A percentile compares a stretch with the other conserved stretches of the same genome.
Evolutionary conservation across 2,329 filamentous ascomycete genomes (phyloP).

Genomic region (Fusarium sp.): DNA sequence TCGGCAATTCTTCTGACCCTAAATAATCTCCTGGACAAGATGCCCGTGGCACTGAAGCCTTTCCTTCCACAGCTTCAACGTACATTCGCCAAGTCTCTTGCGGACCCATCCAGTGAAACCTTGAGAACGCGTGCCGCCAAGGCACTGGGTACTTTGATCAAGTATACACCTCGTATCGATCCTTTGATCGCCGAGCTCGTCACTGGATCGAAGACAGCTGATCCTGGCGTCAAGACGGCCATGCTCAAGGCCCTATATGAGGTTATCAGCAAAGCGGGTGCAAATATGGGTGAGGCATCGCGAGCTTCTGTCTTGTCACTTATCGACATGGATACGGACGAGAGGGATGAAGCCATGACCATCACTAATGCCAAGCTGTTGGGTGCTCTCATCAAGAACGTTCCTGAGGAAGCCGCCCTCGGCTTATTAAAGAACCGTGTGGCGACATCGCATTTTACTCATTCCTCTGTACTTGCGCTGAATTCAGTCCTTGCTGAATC

Average conservation of each 20-base stretch:
- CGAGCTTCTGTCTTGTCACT: constrained; percentile 86
- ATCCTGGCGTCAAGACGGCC: constrained; percentile 88
- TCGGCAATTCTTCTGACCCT: constrained; percentile 92
- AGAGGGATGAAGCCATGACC: constrained; percentile 80
- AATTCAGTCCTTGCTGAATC: constrained; percentile 91
- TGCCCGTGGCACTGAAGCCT: constrained; percentile 92
- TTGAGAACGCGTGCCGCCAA: constrained; percentile 90
- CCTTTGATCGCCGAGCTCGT: constrained; percentile 93
- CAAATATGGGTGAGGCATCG: constrained; percentile 93
- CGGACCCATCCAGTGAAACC: constrained; percentile 91
- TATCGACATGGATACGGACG: constrained; percentile 86
- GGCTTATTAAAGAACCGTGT: constrained; percentile 76
- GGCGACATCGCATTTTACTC: constrained; percentile 80
- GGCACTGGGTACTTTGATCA: constrained; percentile 94
- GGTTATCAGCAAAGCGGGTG: constrained; percentile 93
- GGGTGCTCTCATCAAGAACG: constrained; percentile 88
- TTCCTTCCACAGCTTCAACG: constrained; percentile 97
- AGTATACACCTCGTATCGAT: constrained; percentile 93
- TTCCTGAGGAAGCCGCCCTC: constrained; percentile 77
- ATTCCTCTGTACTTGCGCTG: constrained; percentile 84
- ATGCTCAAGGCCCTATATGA: constrained; percentile 98
- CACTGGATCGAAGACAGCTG: constrained; percentile 89
- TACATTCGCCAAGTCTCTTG: constrained; percentile 95
- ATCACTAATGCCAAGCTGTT: constrained; percentile 92
- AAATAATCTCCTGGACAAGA: constrained; percentile 96